These are phyloP conservation scores for Asterophora lycoperdoides DNA, from an alignment of 768 basidiomycete species.

Conservation along the genomic window DNA sequence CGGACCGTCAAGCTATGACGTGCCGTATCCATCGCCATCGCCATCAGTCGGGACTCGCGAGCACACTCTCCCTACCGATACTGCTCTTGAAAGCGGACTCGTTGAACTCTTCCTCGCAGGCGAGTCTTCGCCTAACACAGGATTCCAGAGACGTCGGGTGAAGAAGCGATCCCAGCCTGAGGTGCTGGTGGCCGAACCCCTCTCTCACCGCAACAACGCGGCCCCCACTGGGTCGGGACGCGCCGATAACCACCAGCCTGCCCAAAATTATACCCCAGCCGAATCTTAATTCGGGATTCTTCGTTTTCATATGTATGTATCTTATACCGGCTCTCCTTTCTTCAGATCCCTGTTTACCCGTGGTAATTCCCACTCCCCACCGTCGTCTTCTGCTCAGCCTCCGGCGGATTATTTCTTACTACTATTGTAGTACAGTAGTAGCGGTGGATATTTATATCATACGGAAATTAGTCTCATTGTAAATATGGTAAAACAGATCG, in stretches of 20 bases:
- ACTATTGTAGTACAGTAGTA: no score
- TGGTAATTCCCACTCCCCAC: neutral
- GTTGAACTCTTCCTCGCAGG: slow-evolving; percentile 44
- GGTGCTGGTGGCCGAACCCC: neutral
- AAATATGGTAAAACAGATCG: slow-evolving; percentile 2
- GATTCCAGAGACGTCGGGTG: slow-evolving; percentile 7
- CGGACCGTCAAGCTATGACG: slow-evolving; percentile 27
- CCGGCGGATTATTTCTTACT: neutral
- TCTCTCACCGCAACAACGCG: neutral
- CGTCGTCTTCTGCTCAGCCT: neutral
- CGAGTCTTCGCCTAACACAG: slow-evolving; percentile 8
- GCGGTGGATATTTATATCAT: slow-evolving; percentile 7
- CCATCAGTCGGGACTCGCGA: slow-evolving; percentile 26
- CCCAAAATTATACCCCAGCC: slow-evolving; percentile 8
- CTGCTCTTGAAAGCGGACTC: slow-evolving; percentile 42
- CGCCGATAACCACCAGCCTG: neutral
- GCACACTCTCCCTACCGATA: slow-evolving; percentile 20
- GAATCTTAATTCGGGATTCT: slow-evolving; percentile 1
- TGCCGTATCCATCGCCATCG: slow-evolving; percentile 31
- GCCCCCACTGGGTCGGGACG: neutral
- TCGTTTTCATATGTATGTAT: neutral
- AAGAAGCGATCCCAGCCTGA: slow-evolving; percentile 7
- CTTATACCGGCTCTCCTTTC: neutral
- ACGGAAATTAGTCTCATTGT: slow-evolving; percentile 9
- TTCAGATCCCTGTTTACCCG: neutral